These are phyloP conservation scores for Penicillium sp. DNA, from an alignment of 2,329 filamentous ascomycete species.

Conservation along the genomic window DNA sequence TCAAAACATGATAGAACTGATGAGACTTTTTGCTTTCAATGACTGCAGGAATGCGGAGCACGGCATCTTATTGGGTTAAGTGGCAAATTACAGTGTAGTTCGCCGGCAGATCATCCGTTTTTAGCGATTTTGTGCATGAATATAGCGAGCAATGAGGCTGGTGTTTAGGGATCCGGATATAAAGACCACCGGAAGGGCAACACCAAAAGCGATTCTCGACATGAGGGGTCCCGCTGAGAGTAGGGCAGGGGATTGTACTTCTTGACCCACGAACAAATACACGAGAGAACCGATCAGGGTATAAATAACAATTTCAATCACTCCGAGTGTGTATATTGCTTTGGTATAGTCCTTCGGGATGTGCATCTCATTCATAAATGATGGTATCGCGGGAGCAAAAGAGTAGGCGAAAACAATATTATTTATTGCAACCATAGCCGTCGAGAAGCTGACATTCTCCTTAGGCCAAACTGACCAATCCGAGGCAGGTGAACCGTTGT, in stretches of 20 bases:
- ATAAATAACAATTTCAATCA: neutral
- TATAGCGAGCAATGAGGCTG: neutral
- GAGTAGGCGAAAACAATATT: neutral
- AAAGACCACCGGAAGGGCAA: neutral
- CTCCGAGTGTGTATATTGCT: neutral
- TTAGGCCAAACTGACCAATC: neutral
- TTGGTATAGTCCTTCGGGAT: neutral
- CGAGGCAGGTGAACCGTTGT: no score
- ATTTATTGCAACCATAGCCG: neutral
- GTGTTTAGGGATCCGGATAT: neutral
- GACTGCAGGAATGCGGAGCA: no score
- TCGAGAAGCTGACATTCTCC: neutral
- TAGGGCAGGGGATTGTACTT: neutral
- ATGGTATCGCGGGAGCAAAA: neutral
- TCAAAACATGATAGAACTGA: no score
- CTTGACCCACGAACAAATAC: neutral
- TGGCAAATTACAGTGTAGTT: no score
- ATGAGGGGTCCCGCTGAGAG: neutral
- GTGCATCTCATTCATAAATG: neutral
- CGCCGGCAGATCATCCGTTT: no score
- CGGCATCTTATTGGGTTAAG: no score
- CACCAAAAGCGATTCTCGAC: neutral
- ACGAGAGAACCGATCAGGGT: neutral
- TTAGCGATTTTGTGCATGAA: neutral
- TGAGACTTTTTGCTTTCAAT: no score